A percentile compares a stretch with the other conserved stretches of the same genome.
Evolutionary conservation across 331 rosid genomes (phyloP).

Genomic region (Malus hybrid): DNA sequence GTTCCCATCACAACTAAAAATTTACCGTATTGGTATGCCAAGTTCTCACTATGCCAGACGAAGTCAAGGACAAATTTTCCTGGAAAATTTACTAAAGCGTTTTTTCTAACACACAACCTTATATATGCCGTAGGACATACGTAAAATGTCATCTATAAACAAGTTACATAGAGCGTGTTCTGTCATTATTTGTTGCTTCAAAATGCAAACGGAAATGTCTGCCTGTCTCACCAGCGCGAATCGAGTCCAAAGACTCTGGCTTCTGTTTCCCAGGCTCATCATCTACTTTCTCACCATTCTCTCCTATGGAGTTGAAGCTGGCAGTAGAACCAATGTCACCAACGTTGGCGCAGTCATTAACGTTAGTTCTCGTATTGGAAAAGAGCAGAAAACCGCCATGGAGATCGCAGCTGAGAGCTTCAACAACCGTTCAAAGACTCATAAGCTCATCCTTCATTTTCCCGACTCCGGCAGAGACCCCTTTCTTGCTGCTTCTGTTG

Average conservation of each 20-base stretch:
- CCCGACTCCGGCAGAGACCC: slow-evolving; percentile 25
- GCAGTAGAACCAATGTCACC: not conserved
- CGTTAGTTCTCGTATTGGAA: slow-evolving; percentile 38
- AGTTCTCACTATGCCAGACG: not conserved
- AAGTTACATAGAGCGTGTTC: not conserved
- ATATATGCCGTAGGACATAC: not conserved
- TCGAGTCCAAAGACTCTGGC: slow-evolving; percentile 7
- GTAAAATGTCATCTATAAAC: not conserved
- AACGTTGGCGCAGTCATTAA: slow-evolving; percentile 40
- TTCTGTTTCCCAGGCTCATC: slow-evolving; percentile 11
- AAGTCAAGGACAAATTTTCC: not conserved
- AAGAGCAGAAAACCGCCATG: slow-evolving; percentile 49
- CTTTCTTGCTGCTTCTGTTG: slow-evolving; percentile 26
- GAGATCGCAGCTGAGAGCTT: slow-evolving; percentile 38
- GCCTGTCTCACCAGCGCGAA: slow-evolving; percentile 4
- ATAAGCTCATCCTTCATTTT: slow-evolving; percentile 30
- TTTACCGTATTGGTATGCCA: too few species aligned
- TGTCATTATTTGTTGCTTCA: not conserved
- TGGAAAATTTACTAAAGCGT: not conserved
- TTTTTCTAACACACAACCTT: not conserved
- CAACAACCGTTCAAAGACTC: slow-evolving; percentile 32
- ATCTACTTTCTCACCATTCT: slow-evolving; percentile 10
- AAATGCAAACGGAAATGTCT: slow-evolving; percentile 12
- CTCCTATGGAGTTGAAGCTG: slow-evolving; percentile 16
- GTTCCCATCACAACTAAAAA: too few species aligned